Evolutionary conservation across 2,329 filamentous ascomycete genomes (phyloP).

Genomic region (Aureobasidium lini): DNA sequence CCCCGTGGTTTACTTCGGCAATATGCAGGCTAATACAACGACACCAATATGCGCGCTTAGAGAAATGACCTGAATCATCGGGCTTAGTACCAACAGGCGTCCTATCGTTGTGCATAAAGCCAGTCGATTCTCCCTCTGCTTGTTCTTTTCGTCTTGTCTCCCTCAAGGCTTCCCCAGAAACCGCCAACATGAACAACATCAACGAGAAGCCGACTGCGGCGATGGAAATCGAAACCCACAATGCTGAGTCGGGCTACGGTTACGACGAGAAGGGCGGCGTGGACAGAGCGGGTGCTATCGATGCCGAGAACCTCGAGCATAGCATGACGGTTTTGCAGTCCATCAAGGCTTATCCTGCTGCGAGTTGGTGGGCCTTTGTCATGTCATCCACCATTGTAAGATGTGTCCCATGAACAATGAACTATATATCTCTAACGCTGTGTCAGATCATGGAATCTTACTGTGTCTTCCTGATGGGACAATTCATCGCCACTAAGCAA

Average conservation of each 20-base stretch:
- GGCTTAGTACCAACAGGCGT: no score
- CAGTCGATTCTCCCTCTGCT: no score
- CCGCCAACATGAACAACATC: neutral
- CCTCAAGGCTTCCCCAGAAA: no score
- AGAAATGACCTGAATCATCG: no score
- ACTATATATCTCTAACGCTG: conserved; percentile 17
- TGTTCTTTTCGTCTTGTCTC: no score
- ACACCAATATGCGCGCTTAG: no score
- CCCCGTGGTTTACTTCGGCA: no score
- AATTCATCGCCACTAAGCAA: conserved; percentile 47
- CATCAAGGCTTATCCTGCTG: conserved; percentile 47
- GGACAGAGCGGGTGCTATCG: conserved; percentile 46
- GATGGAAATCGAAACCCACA: neutral
- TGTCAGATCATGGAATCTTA: conserved; percentile 58
- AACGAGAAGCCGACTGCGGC: neutral
- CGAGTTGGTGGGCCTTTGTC: conserved; percentile 48
- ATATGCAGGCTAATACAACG: no score
- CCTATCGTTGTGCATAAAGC: no score
- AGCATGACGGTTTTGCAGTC: conserved; percentile 45
- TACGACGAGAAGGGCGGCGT: conserved; percentile 25
- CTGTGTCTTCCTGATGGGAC: conserved; percentile 53
- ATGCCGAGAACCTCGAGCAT: conserved; percentile 50
- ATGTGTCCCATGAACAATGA: conserved; percentile 6
- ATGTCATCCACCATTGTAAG: conserved; percentile 51
- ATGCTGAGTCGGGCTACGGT: neutral